phyloP scores from a whole-genome alignment of 305 asterid genomes.

The Ajuga reptans region DNA sequence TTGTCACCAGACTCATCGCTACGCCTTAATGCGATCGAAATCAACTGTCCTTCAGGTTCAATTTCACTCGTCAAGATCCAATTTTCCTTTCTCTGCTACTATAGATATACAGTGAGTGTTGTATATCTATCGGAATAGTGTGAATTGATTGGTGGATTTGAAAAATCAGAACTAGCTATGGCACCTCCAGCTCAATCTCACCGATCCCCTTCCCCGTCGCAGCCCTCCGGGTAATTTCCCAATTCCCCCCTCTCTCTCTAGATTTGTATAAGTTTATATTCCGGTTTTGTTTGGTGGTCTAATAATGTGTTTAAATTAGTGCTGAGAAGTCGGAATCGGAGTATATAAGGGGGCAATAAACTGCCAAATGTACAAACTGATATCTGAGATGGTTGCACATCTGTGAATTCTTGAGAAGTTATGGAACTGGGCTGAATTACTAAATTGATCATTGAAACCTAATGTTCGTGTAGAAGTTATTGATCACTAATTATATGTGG shows the following conservation, averaged over 20 bases:
- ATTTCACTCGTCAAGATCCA: conserved; percentile 21
- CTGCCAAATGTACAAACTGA: background rate
- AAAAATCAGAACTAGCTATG: conserved; percentile 36
- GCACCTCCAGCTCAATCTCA: conserved; percentile 84
- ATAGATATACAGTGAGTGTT: background rate
- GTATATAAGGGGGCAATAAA: conserved; percentile 7
- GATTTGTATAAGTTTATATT: background rate
- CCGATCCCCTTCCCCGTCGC: conserved; percentile 93
- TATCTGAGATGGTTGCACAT: background rate
- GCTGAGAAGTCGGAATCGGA: conserved; percentile 7
- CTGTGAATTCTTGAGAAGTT: background rate
- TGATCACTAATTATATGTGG: background rate
- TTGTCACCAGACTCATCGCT: conserved; percentile 8
- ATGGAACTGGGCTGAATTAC: conserved; percentile 9
- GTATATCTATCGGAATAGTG: background rate
- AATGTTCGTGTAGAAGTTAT: conserved; percentile 4
- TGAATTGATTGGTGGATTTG: conserved; percentile 19
- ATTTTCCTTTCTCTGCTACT: background rate
- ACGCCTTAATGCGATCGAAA: conserved; percentile 13
- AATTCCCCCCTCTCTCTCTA: background rate
- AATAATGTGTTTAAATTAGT: background rate
- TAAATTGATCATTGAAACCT: conserved; percentile 5
- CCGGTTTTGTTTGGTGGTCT: background rate
- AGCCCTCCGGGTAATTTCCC: conserved; percentile 72
- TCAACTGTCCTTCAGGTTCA: conserved; percentile 11